Conservation (phyloP, 2,329 filamentous ascomycete species). For the Stachybotrys echinatus region DNA sequence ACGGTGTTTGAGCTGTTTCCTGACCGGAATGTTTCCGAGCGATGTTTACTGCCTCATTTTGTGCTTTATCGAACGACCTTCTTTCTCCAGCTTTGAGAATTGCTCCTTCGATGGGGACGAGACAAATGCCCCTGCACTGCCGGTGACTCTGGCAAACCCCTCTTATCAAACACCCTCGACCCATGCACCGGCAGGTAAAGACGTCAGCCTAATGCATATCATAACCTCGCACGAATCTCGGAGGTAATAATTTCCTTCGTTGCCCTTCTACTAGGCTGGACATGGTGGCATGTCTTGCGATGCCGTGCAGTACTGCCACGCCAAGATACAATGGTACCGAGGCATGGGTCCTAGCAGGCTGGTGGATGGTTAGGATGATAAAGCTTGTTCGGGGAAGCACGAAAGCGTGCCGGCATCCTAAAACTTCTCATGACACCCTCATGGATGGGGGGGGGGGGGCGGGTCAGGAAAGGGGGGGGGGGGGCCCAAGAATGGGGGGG, state of each 20-base stretch:
- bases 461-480: neutral
- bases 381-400: conserved; percentile 3
- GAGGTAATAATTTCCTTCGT: neutral
- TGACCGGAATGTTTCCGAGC: neutral
- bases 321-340: neutral
- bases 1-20: neutral
- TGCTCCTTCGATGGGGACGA: too few relatives aligned
- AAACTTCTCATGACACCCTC: neutral
- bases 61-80: too few relatives aligned
- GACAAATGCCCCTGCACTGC: neutral
- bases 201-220: neutral
- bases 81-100: neutral
- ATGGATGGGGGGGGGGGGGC: neutral
- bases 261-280: neutral
- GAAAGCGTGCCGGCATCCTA: neutral
- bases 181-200: neutral
- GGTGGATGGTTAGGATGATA: neutral
- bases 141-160: neutral
- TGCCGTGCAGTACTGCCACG: neutral
- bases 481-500: neutral
- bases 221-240: neutral
- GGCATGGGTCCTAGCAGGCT: neutral
- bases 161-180: neutral
- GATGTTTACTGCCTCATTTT: too few relatives aligned
- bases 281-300: neutral